These are phyloP conservation scores for Blastocystis sp. DNA, from an alignment of 352 stramenopile species.

Conservation along the genomic window DNA sequence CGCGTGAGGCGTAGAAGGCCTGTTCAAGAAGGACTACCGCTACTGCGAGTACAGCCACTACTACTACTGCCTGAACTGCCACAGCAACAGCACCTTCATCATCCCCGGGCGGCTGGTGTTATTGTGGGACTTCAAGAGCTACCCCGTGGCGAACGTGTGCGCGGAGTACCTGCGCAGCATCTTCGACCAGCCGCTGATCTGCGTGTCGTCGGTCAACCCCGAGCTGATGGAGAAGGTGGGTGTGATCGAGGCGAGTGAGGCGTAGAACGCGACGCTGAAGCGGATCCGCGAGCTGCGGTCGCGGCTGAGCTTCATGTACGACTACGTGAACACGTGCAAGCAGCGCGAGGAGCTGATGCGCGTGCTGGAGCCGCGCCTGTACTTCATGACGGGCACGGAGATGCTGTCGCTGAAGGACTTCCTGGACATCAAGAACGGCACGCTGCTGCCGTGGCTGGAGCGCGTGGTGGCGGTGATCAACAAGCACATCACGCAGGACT, in stretches of 20 bases:
- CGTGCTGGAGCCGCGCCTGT: slow-evolving; percentile 38
- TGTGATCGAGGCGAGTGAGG: neutral
- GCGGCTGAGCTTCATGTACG: slow-evolving; percentile 48
- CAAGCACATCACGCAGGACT: slow-evolving; percentile 51
- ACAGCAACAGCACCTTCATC: slow-evolving; percentile 24
- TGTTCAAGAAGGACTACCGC: slow-evolving; percentile 68
- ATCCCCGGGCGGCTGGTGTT: slow-evolving; percentile 24
- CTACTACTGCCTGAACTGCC: slow-evolving; percentile 66
- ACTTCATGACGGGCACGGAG: slow-evolving; percentile 61
- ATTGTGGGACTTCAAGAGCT: slow-evolving; percentile 57
- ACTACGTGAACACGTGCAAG: slow-evolving; percentile 64
- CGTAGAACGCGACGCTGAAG: neutral
- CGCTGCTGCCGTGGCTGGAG: slow-evolving; percentile 58
- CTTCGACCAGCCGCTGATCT: slow-evolving; percentile 60
- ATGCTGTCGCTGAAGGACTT: slow-evolving; percentile 66
- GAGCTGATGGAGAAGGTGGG: neutral
- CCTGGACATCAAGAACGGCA: slow-evolving; percentile 17
- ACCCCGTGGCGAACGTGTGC: slow-evolving; percentile 58
- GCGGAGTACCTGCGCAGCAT: slow-evolving; percentile 28
- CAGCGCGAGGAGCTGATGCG: slow-evolving; percentile 31
- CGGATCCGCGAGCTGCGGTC: neutral
- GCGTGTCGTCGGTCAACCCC: slow-evolving; percentile 35
- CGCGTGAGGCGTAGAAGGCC: neutral
- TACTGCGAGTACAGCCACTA: slow-evolving; percentile 67
- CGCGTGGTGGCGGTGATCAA: neutral